Conservation (phyloP, 192 early-diverging fungal genomes). For the Coemansia sp. region DNA sequence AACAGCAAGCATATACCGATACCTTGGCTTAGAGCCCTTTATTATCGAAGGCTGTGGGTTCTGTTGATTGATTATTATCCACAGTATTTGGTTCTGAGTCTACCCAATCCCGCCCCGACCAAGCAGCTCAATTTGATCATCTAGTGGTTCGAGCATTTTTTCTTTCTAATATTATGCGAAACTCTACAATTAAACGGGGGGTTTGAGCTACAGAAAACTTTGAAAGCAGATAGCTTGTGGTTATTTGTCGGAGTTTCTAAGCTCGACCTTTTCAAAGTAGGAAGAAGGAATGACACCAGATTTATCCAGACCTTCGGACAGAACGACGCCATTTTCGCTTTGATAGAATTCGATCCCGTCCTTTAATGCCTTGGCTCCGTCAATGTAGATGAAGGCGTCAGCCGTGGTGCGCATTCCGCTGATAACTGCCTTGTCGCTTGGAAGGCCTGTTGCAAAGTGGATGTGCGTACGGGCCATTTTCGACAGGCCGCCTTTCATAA, state of each 20-base stretch:
- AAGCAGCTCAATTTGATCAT: neutral
- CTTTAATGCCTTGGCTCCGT: slow-evolving; percentile 63
- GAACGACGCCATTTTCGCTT: slow-evolving; percentile 79
- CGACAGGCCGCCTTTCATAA: slow-evolving; percentile 61
- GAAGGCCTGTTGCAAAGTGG: slow-evolving; percentile 77
- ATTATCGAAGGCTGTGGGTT: neutral
- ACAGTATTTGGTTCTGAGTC: neutral
- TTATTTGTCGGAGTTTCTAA: slow-evolving; percentile 6
- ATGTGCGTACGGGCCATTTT: slow-evolving; percentile 87
- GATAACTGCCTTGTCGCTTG: slow-evolving; percentile 65
- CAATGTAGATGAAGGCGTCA: slow-evolving; percentile 80
- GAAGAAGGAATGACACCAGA: slow-evolving; percentile 60
- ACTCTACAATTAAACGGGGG: neutral
- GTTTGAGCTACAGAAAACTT: neutral
- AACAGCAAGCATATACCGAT: neutral
- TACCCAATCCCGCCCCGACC: neutral
- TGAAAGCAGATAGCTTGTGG: neutral
- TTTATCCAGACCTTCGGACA: slow-evolving; percentile 64
- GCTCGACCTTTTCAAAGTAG: slow-evolving; percentile 67
- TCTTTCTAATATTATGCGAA: neutral
- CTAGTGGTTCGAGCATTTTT: neutral
- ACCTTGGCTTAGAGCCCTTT: neutral
- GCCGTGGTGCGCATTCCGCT: slow-evolving; percentile 73
- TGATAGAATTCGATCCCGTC: slow-evolving; percentile 76
- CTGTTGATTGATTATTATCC: neutral